Evolutionary conservation across 2,329 filamentous ascomycete species (phyloP).

Genomic region (Macrophomina tecta): DNA sequence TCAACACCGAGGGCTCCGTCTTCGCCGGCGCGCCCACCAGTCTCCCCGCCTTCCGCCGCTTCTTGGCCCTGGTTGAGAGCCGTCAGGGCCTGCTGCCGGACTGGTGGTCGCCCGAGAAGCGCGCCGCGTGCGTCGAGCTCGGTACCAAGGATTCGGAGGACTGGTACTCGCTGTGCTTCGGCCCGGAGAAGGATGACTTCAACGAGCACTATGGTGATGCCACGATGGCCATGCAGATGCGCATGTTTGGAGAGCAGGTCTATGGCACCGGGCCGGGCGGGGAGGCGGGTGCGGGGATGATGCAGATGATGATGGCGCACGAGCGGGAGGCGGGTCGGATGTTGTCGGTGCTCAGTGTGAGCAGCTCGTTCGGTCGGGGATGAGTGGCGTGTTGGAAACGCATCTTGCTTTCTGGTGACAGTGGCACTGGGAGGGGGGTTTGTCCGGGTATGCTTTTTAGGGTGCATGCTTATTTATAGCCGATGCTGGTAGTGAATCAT

Average conservation of each 20-base stretch:
- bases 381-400: too few relatives aligned
- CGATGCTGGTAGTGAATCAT: too few relatives aligned
- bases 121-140: slow-evolving; percentile 34
- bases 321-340: slow-evolving; percentile 28
- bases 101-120: slow-evolving; percentile 36
- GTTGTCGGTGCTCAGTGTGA: background rate
- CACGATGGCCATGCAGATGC: slow-evolving; percentile 37
- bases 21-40: slow-evolving; percentile 32
- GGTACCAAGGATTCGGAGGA: slow-evolving; percentile 25
- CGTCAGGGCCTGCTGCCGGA: slow-evolving; percentile 32
- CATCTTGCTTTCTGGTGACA: too few relatives aligned
- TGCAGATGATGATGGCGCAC: slow-evolving; percentile 33
- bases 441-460: too few relatives aligned
- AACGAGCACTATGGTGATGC: slow-evolving; percentile 35
- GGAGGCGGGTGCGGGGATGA: slow-evolving; percentile 31
- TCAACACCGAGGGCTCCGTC: slow-evolving; percentile 31
- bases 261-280: slow-evolving; percentile 33
- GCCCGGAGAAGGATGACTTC: slow-evolving; percentile 33
- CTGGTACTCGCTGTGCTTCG: slow-evolving; percentile 33
- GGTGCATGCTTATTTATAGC: too few relatives aligned
- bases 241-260: slow-evolving; percentile 36
- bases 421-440: too few relatives aligned
- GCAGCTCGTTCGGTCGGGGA: too few relatives aligned
- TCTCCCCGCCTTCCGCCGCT: slow-evolving; percentile 34
- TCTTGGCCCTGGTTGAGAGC: slow-evolving; percentile 30